These are phyloP conservation scores for Gnaphalium uliginosum DNA, from an alignment of 129 eudicot genomes.

Conservation along the genomic window DNA sequence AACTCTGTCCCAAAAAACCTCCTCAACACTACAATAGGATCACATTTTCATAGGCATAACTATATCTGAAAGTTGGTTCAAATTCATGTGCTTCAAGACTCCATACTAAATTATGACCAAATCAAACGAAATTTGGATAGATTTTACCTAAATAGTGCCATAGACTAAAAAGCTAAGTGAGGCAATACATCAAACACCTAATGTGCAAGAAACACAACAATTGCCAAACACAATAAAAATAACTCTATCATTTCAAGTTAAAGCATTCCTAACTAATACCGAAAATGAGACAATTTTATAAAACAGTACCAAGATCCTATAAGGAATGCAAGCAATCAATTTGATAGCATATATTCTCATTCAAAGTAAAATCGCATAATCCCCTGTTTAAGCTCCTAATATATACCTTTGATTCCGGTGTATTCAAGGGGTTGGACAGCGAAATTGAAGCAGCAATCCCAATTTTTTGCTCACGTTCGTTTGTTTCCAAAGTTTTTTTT, in stretches of 20 bases:
- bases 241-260: not conserved
- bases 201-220: constrained; percentile 14
- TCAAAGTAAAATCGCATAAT: not conserved
- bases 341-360: not conserved
- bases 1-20: not conserved
- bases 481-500: too few relatives aligned
- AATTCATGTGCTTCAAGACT: too few relatives aligned
- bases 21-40: not conserved
- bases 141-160: too few relatives aligned
- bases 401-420: not conserved
- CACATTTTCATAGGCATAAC: not conserved
- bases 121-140: too few relatives aligned
- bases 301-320: not conserved
- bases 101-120: too few relatives aligned
- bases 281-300: not conserved
- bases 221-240: not conserved
- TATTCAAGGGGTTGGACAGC: not conserved
- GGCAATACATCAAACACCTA: constrained; percentile 30
- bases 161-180: not conserved
- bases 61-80: not conserved
- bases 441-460: not conserved
- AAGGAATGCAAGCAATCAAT: not conserved
- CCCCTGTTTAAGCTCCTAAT: not conserved
- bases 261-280: not conserved
- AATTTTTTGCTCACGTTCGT: not conserved